phyloP scores from a whole-genome alignment of 2,329 filamentous ascomycete genomes.

The Hypoxylon sp. region DNA sequence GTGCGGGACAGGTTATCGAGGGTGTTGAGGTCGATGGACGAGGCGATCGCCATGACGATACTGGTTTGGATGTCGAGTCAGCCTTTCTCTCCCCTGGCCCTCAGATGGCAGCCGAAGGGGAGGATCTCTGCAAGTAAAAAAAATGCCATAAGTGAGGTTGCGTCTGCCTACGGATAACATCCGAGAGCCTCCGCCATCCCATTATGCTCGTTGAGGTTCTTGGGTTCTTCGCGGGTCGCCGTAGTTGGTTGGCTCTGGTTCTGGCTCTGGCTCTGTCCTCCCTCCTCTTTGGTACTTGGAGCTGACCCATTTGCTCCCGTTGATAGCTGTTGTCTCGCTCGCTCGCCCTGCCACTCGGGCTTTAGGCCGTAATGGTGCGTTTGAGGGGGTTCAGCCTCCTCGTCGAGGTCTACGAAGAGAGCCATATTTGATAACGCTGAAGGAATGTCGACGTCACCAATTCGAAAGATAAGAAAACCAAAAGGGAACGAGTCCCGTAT shows the following conservation, averaged over 20 bases:
- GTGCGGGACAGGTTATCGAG: slow-evolving; percentile 86
- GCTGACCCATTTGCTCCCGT: slow-evolving; percentile 19
- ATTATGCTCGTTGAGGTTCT: slow-evolving; percentile 70
- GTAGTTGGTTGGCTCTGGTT: slow-evolving; percentile 27
- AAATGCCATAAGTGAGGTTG: slow-evolving; percentile 49
- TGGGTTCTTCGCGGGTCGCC: slow-evolving; percentile 44
- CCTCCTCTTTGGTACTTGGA: slow-evolving; percentile 8
- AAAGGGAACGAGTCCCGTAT: neutral
- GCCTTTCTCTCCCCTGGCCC: slow-evolving; percentile 29
- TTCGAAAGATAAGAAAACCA: slow-evolving; percentile 17
- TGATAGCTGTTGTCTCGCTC: slow-evolving; percentile 30
- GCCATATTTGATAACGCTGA: slow-evolving; percentile 47
- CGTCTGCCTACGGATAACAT: slow-evolving; percentile 75
- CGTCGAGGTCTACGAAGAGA: slow-evolving; percentile 54
- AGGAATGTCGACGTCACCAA: slow-evolving; percentile 12
- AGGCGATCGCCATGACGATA: slow-evolving; percentile 80
- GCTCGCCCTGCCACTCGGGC: slow-evolving; percentile 47
- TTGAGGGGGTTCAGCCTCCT: slow-evolving; percentile 50
- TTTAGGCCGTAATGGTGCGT: slow-evolving; percentile 41
- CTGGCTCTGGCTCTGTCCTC: slow-evolving; percentile 30
- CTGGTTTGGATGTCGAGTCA: slow-evolving; percentile 60
- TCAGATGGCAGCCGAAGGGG: slow-evolving; percentile 36
- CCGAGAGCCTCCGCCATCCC: slow-evolving; percentile 72
- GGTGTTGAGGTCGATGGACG: slow-evolving; percentile 86
- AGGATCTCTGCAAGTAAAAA: slow-evolving; percentile 44